Base-by-base conservation (phyloP, 202 grass and related monocot species). In the Brachypodium distachyon region DNA sequence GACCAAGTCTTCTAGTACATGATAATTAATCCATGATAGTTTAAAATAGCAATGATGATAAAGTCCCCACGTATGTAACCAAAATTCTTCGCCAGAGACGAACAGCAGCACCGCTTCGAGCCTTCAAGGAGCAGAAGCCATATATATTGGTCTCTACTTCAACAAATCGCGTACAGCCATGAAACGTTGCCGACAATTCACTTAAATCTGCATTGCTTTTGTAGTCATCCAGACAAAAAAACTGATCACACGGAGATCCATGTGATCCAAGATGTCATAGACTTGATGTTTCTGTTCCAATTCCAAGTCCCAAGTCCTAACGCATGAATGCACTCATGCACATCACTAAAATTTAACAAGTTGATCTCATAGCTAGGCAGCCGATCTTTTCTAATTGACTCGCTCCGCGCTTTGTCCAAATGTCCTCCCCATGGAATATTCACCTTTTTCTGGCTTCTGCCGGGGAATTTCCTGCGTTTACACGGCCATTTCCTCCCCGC, bases 401-500 rank as follows among this genome's bases (percentile, higher is more conserved):
- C 1, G 73, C 47, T 21, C 39, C 6, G 7, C 3, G 36, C 41
- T 54, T 57, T 58, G 51, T 34, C 31, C n/a, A n/a, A n/a, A n/a
- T n/a, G n/a, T n/a, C n/a, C n/a, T n/a, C 57, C 31, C 6, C 18
- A 38, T 56, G 78, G 84, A 86, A 82, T 78, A 74, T 73, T 82
- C 73, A 72, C 47, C 37, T 17, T 40, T 1, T 31, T 59, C 56
- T 33, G 6, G n/a, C n/a, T n/a, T n/a, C 27, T 65, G 51, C 66
- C 3, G 31, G 59, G 67, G 85, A 74, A 74, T 87, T 83, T 87
- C 85, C 73, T 11, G 67, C 26, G 85, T 87, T 83, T 79, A 82
- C 80, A 83, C 42, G n/a, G 60, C 1, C 74, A 73, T 82, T 78
- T 33, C 57, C 31, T 9, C 39, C 66, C 49, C 38, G 28, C 2